Evolutionary conservation across 2,329 filamentous ascomycete species (phyloP).

Genomic region (Epichloe glyceriae): DNA sequence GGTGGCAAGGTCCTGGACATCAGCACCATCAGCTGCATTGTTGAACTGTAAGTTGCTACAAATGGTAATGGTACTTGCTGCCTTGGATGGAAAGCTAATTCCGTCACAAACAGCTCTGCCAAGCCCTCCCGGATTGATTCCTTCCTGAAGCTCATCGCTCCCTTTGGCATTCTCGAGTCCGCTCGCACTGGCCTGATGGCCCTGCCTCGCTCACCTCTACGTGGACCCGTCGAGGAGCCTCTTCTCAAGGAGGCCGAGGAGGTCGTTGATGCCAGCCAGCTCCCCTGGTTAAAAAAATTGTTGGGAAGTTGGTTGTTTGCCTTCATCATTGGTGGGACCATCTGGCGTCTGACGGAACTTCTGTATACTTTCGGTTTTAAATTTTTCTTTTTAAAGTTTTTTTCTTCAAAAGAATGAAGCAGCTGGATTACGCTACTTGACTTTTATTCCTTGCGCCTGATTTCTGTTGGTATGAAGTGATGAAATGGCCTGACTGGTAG

Average conservation of each 20-base stretch:
- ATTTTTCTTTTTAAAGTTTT: slow-evolving; percentile 7
- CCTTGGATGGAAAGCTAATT: neutral
- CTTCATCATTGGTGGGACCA: neutral
- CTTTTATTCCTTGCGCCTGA: slow-evolving; percentile 4
- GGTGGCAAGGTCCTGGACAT: slow-evolving; percentile 96
- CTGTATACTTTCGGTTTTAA: slow-evolving; percentile 2
- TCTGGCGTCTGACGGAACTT: slow-evolving; percentile 10
- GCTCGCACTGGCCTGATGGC: slow-evolving; percentile 95
- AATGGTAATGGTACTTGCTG: too few species aligned
- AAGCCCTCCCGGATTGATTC: slow-evolving; percentile 92
- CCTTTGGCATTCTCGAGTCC: slow-evolving; percentile 94
- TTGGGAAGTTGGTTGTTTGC: neutral
- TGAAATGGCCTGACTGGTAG: neutral
- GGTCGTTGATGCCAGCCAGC: slow-evolving; percentile 83
- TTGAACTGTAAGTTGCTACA: slow-evolving; percentile 80
- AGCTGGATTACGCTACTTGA: slow-evolving; percentile 4
- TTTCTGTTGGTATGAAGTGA: slow-evolving; percentile 29
- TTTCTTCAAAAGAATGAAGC: neutral
- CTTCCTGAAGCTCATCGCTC: slow-evolving; percentile 88
- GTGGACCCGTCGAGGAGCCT: slow-evolving; percentile 56
- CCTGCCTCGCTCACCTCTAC: slow-evolving; percentile 79
- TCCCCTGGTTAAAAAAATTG: slow-evolving; percentile 60
- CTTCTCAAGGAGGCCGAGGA: slow-evolving; percentile 79
- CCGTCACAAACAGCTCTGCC: slow-evolving; percentile 49
- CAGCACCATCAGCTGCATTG: slow-evolving; percentile 96